Conservation (phyloP, 306 rosid genomes). For the Potentilla sterilis region DNA sequence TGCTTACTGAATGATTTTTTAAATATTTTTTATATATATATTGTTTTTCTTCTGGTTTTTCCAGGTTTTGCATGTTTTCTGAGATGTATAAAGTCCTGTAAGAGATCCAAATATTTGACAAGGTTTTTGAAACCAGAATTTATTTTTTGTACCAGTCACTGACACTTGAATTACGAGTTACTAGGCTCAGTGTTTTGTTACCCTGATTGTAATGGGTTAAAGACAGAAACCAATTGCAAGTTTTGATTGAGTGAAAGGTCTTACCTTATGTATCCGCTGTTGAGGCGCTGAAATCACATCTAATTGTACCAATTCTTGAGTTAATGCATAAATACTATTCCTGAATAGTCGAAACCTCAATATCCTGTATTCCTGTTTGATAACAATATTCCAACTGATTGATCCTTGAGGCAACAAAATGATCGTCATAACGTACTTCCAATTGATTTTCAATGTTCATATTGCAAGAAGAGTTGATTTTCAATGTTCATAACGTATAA, state of each 20-base stretch:
- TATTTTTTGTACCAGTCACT: background rate
- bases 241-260: background rate
- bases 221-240: background rate
- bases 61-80: conserved; percentile 34
- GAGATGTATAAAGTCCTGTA: conserved; percentile 30
- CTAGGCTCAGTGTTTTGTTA: conserved; percentile 12
- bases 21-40: no score
- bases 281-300: conserved; percentile 1
- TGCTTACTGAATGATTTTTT: conserved; percentile 1
- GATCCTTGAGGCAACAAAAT: background rate
- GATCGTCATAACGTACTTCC: no score
- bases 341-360: background rate
- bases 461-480: background rate
- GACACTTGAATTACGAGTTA: conserved; percentile 19
- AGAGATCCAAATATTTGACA: conserved; percentile 25
- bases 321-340: background rate
- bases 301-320: background rate
- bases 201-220: conserved; percentile 17
- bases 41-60: background rate
- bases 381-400: background rate
- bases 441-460: background rate
- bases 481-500: no score
- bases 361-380: background rate
- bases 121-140: conserved; percentile 14
- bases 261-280: background rate